phyloP scores from a whole-genome alignment of 306 rosid genomes.

The Lupinus albus region DNA sequence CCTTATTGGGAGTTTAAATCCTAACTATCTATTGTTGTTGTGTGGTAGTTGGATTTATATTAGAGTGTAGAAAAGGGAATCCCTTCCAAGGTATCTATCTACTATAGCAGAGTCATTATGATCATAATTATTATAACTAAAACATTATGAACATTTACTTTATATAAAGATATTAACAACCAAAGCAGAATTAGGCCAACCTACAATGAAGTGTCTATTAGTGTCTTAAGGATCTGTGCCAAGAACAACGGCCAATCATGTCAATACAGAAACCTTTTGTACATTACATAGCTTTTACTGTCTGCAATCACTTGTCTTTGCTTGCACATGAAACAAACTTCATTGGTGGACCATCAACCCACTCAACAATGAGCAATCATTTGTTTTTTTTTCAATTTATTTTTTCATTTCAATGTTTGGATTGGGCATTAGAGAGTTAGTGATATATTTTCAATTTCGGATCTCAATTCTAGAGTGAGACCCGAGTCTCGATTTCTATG shows the following conservation, averaged over 20 bases:
- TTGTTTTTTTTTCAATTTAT: neutral
- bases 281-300: slow-evolving; percentile 22
- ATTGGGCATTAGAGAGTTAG: too few relatives aligned
- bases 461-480: too few relatives aligned
- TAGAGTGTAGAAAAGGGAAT: neutral
- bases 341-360: slow-evolving; percentile 39
- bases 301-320: slow-evolving; percentile 24
- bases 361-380: slow-evolving; percentile 23
- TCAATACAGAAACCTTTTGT: slow-evolving; percentile 3
- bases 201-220: neutral
- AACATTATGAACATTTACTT: neutral
- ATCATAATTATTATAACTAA: slow-evolving; percentile 29
- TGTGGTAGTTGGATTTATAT: slow-evolving; percentile 42
- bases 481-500: too few relatives aligned
- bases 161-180: slow-evolving; percentile 15
- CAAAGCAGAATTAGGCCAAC: neutral
- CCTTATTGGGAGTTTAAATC: slow-evolving; percentile 7
- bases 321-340: slow-evolving; percentile 41
- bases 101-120: slow-evolving; percentile 5
- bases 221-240: neutral
- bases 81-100: neutral
- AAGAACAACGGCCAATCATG: slow-evolving; percentile 31
- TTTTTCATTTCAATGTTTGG: too few relatives aligned
- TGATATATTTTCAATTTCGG: too few relatives aligned
- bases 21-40: slow-evolving; percentile 11